Evolutionary conservation across 805 yeast genomes (phyloP), one percentile per base, ranked within the genome.

Genomic region (Grigorovia transvaalensis): DNA sequence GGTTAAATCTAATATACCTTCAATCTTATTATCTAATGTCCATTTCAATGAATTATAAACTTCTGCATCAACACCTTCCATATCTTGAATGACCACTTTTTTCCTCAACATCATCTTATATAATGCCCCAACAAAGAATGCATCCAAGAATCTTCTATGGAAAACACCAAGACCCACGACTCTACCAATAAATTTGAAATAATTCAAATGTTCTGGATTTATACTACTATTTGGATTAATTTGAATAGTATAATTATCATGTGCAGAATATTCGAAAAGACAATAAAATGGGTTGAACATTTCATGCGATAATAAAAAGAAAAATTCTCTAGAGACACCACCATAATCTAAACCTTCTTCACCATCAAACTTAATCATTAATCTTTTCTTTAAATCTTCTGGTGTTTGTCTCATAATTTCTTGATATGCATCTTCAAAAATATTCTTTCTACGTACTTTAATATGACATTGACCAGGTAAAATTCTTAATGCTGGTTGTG

Each of bases 341-440:
- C 99, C 99, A 67, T 93, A 93, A 75, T 93, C 99, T 63, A 93
- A 79, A 70, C 99, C 99, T 75, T 93, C 99, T 74, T 93, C 99
- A 55, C 99, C 99, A 62, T 93, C 99, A 64, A 93, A 93, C 69
- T 91, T 89, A 71, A 93, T 93, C 99, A 93, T 93, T 56, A 93
- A 75, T 67, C 99, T 79, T 76, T 93, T 93, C 79, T 93, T 95
- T 72, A 93, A 79, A 68, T 93, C 99, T 70, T 90, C 97, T 18
- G 99, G 98, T 2, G 96, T 84, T 74, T 93, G 99, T 71, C 99
- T 84, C 99, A 93, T 93, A 51, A 93, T 83, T 69, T 93, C 99
- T 70, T 95, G 96, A 70, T 90, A 93, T 40, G 97, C 88, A 71
- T 93, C 99, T 72, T 93, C 99, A 69, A 93, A 89, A 51, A 93